Evolutionary conservation across 1,139 yeast genomes (phyloP).

Genomic region (Geotrichum europaeum): DNA sequence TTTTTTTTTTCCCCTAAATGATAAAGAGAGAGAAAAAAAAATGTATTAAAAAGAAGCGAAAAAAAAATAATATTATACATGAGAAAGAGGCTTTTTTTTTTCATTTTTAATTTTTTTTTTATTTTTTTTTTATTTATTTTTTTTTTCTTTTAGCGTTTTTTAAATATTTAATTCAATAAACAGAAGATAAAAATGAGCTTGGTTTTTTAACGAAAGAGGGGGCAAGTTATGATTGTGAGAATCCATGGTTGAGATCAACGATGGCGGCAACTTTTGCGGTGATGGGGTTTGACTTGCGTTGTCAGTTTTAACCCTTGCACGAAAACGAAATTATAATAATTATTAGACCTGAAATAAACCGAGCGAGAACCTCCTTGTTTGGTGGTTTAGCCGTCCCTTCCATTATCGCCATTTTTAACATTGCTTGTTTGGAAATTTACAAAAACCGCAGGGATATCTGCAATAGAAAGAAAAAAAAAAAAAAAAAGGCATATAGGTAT

Average conservation of each 20-base stretch:
- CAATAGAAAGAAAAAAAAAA: background rate
- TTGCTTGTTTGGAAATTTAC: background rate
- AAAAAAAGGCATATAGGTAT: no score
- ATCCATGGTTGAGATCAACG: background rate
- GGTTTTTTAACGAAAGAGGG: background rate
- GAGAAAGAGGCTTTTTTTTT: background rate
- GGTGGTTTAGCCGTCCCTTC: background rate
- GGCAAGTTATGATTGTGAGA: no score
- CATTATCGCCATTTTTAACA: no score
- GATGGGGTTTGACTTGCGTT: background rate
- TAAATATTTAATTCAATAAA: background rate
- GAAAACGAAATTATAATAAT: background rate
- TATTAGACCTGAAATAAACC: background rate
- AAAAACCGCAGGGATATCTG: background rate
- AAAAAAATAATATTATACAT: background rate
- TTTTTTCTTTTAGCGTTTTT: background rate
- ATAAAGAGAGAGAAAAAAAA: background rate
- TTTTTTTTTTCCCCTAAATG: background rate
- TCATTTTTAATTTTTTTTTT: background rate
- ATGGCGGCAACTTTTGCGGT: background rate
- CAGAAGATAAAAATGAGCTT: background rate
- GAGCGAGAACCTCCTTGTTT: background rate
- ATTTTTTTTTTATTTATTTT: background rate
- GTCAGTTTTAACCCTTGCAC: background rate
- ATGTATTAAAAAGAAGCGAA: background rate